Base-by-base conservation (phyloP, 441 rosid species). In the Pelargonium citronellum region DNA sequence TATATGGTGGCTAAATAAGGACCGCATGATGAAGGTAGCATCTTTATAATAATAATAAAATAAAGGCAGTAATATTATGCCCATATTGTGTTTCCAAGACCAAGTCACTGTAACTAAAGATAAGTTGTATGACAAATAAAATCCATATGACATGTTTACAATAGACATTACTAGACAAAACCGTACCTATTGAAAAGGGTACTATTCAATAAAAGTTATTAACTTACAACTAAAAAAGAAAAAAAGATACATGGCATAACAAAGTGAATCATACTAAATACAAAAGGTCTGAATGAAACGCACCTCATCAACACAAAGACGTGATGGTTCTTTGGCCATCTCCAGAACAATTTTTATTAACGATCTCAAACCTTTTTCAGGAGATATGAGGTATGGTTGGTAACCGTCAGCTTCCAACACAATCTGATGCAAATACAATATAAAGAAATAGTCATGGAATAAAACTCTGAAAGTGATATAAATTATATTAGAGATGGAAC, bases 301-400 rank as follows among this genome's bases (percentile, higher is more conserved):
- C 82, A 90, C 95, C 93, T 90, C 96, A 71, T 90, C 98, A 67
- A 88, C 97, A 61, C 98, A 94, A 7, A 89, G 88, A 49, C 88
- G 84, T n/a, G 95, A 85, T 20, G 97, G 97, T 68, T 91, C 98
- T 86, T 94, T 94, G 74, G 98, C 98, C 79, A 94, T 81, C 83
- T 94, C 98, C 8, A 94, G 86, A 39, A 94, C 98, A 74, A 85
- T 83, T 84, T 94, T 94, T 78, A 94, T 94, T 72, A 94, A 80
- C 66, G 98, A 94, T 73, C 98, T 85, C 75, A 94, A 79, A 70
- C 98, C 98, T 81, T 94, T 94, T 83, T 94, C 98, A 8, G 98
- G 98, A 60, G 98, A 94, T 82, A 94, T 91, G 34, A 94, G 95
- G 81, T 94, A 94, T 7, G 98, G 98, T 80, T 94, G 98, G 83